Base-by-base conservation (phyloP, 768 basidiomycete species). In the Trametes meyenii region DNA sequence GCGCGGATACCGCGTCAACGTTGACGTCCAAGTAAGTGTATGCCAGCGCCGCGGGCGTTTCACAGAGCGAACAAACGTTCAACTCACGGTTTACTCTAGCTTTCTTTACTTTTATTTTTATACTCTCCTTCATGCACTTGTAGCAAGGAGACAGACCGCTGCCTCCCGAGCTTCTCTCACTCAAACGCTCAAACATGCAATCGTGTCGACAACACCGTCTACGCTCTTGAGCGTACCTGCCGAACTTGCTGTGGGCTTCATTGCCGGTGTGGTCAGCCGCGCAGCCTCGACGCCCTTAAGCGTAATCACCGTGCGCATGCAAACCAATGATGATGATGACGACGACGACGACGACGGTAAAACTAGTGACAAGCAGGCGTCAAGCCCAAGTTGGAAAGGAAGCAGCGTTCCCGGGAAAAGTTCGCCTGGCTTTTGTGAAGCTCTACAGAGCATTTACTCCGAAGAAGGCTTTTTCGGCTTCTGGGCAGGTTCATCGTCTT, bases 71-170 rank as follows among this genome's bases (percentile, higher is more conserved):
- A 17, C 16, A 3, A 7, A 6, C 35, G 16, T 5, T 13, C 12
- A 45, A 8, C 29, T 35, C 8, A 19, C 2, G 26, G 2, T 10
- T 21, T 40, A 23, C 33, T n/a, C 3, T 57, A 85, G 84, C 67
- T 86, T 87, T 65, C 74, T 85, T 55, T 87, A 85, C 66, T 86
- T 84, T 63, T 84, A 84, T 61, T 77, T 81, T 62, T 86, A 85
- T 67, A 78, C 85, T 0, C 78, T 80, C 60, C 75, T 86, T 1
- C 77, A 76, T 2, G 75, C 75, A 7, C 54, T 80, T 13, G 75
- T 78, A 5, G 76, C 78, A 1, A 75, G 75, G 10, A 70, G 79
- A 17, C 55, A 54, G 5, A 17, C 49, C 23, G 12, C 49, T 19
- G 12, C 61, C 26, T 40, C 55, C n/a, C 39, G 24, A 21, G 5